These are phyloP conservation scores for Phaeoacremonium minimum DNA, from an alignment of 2,329 filamentous ascomycete genomes.

Conservation along the genomic window DNA sequence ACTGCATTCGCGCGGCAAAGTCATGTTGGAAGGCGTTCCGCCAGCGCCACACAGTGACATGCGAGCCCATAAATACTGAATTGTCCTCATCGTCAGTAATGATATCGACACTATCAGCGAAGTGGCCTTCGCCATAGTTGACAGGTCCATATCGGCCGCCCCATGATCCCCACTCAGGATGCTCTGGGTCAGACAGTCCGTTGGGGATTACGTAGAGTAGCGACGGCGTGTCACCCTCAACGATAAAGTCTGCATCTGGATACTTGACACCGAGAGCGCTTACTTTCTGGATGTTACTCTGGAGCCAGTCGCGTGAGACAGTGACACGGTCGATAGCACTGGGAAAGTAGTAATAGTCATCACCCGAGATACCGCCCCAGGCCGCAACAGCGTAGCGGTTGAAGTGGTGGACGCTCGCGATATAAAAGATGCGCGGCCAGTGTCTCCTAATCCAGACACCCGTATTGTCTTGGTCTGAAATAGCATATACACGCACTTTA, in stretches of 20 bases:
- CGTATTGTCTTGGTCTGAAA: slow-evolving; percentile 49
- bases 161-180: slow-evolving; percentile 35
- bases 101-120: slow-evolving; percentile 25
- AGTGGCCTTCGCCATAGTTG: slow-evolving; percentile 14
- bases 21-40: slow-evolving; percentile 45
- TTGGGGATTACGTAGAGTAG: slow-evolving; percentile 36
- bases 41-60: slow-evolving; percentile 50
- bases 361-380: slow-evolving; percentile 46
- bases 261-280: slow-evolving; percentile 34
- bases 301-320: slow-evolving; percentile 39
- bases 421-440: slow-evolving; percentile 47
- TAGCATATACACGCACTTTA: slow-evolving; percentile 39
- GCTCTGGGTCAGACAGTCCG: slow-evolving; percentile 28
- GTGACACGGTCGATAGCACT: slow-evolving; percentile 37
- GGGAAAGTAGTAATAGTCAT: slow-evolving; percentile 13
- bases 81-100: slow-evolving; percentile 25
- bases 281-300: slow-evolving; percentile 38
- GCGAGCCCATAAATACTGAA: slow-evolving; percentile 28
- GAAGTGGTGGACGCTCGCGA: slow-evolving; percentile 43
- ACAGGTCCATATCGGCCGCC: slow-evolving; percentile 29
- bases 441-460: slow-evolving; percentile 45
- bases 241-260: slow-evolving; percentile 36
- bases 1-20: slow-evolving; percentile 14
- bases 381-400: slow-evolving; percentile 42
- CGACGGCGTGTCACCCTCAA: slow-evolving; percentile 41